These are phyloP conservation scores for Ascosphaera pollenicola DNA, from an alignment of 2,329 filamentous ascomycete genomes.

Conservation along the genomic window DNA sequence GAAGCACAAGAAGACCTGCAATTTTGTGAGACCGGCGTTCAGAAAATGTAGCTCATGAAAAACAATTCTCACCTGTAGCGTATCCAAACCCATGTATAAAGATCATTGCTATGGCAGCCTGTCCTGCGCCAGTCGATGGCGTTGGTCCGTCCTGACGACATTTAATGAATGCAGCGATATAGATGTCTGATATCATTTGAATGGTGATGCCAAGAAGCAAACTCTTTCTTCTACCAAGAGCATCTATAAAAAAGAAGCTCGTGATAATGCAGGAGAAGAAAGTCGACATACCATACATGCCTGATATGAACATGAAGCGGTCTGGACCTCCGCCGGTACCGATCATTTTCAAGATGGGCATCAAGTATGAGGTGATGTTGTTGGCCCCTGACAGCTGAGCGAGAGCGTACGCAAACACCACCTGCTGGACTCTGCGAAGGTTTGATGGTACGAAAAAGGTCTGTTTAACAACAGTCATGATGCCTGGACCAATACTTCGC, in stretches of 20 bases:
- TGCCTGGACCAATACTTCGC: not conserved
- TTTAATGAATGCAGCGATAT: conserved; percentile 21
- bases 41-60: not conserved
- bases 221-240: conserved; percentile 18
- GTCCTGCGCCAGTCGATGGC: conserved; percentile 10
- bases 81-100: conserved; percentile 27
- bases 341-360: conserved; percentile 20
- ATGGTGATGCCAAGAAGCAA: conserved; percentile 16
- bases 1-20: conserved; percentile 18
- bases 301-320: conserved; percentile 17
- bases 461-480: conserved; percentile 13
- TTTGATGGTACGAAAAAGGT: conserved; percentile 17
- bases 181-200: conserved; percentile 22
- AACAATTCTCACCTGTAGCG: conserved; percentile 13
- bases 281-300: conserved; percentile 24
- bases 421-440: conserved; percentile 19
- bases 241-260: conserved; percentile 24
- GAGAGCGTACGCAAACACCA: conserved; percentile 17
- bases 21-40: not conserved
- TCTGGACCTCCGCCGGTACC: conserved; percentile 12
- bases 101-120: conserved; percentile 22
- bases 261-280: conserved; percentile 21
- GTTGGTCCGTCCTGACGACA: conserved; percentile 10
- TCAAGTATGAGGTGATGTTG: conserved; percentile 22
- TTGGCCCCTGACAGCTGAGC: conserved; percentile 25